Base-by-base conservation (phyloP, 1,284 basidiomycete genomes). In the Marasmius oreades region DNA sequence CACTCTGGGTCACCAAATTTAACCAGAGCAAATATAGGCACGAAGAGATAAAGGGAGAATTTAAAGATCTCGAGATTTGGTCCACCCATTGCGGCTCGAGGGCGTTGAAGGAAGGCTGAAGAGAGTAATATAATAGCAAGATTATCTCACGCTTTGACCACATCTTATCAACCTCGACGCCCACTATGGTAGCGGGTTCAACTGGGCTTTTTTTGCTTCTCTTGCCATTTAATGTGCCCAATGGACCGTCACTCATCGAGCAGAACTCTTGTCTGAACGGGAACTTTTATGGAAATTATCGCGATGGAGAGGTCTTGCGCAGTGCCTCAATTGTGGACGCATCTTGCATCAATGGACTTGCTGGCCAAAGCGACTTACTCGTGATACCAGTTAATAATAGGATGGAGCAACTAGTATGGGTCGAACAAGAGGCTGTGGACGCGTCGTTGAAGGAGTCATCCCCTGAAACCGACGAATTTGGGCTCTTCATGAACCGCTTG, bases 1-100 rank as follows among this genome's bases (percentile, higher is more conserved):
- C 93, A 97, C 37, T 90, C 82, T 4, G 92, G 91, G 69, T 94
- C 91, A 53, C 93, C 93, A 67, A 92, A 95, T 69, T 95, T 90
- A 53, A 94, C 74, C 73, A 96, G 85, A 24, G 92, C 85, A 44
- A 82, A 78, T 52, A 95, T 82, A 0, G 94, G 94, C 61, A 95
- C 87, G 69, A 93, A 93, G 58, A 96, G 84, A 73, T 97, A 96
- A 33, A 93, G 75, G 1, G 84, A 85, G 64, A 94, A 94, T 73
- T 92, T 93, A 83, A 93, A 91, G 18, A 94, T 81, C 71, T 95
- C 92, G 55, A 95, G 84, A 69, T 90, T 91, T 42, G 90, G 84
- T 33, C 90, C 88, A 16, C 79, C 88, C 89, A 92, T 92, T 43
- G 34, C 51, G 31, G 55, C 14, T 24, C 11, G 45, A 23, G 45